Evolutionary conservation across 2,329 filamentous ascomycete genomes (phyloP), one percentile per base, ranked within the genome.

Genomic region (Hypomyces rosellus): DNA sequence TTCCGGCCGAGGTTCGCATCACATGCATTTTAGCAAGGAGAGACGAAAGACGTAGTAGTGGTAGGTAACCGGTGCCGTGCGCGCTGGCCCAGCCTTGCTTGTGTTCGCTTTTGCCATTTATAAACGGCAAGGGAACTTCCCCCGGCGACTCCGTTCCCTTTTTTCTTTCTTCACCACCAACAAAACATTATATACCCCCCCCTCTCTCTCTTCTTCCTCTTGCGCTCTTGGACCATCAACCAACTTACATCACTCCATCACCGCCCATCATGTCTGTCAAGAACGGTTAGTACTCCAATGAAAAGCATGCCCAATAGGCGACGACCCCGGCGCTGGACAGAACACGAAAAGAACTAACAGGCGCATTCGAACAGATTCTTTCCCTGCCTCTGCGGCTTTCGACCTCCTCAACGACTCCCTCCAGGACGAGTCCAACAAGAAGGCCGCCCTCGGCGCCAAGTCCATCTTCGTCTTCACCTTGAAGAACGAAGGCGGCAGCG

Each of bases 401-500:
- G 93, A 99, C 67, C 78, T 76, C 64, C 96, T 99, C 77, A 82
- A 88, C 70, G 66, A 73, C 48, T 81, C 84, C 47, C 84, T 99
- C 57, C 72, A 77, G 63, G 69, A 82, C 69, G 83, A 87, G 25
- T 78, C 80, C 57, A 88, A 89, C 63, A 84, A 85, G 72, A 86
- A 95, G 74, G 85, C 90, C 58, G 91, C 92, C 59, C 85, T 97
- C 70, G 92, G 89, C 67, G 92, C 84, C 65, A 86, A 86, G 63
- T 89, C 87, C 54, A 76, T 97, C 68, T 96, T 95, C 69, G 85
- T 85, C 54, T 97, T 99, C 74, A 89, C 82, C 49, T 76, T 99
- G 59, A 97, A 95, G 80, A 99, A 99, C 79, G 71, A 75, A 52
- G 78, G 78, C 20, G 89, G 89, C 61, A 81, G 91, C 69, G 84